Evolutionary conservation across 2,329 filamentous ascomycete species (phyloP).

Genomic region (Colletotrichum tropicicola): DNA sequence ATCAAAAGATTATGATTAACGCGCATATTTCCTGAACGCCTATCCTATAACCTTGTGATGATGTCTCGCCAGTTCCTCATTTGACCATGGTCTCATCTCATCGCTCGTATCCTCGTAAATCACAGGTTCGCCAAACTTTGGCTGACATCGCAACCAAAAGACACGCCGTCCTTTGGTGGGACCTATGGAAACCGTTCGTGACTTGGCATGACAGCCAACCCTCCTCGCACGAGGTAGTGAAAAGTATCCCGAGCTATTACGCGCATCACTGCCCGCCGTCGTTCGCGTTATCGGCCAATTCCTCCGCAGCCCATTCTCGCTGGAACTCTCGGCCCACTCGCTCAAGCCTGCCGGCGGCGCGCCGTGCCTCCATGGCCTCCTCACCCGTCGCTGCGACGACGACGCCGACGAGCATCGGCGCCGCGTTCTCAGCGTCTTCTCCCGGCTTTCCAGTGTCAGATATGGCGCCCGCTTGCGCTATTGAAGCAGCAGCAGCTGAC

Average conservation of each 20-base stretch:
- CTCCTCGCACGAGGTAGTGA: too few relatives aligned
- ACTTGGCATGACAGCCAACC: too few relatives aligned
- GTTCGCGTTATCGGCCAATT: conserved; percentile 22
- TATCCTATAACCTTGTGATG: conserved; percentile 1
- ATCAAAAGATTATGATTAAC: conserved; percentile 32
- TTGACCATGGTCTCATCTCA: conserved; percentile 6
- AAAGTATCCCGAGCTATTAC: neutral
- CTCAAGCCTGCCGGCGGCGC: conserved; percentile 62
- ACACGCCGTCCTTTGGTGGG: too few relatives aligned
- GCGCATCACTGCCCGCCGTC: neutral
- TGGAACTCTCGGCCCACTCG: conserved; percentile 64
- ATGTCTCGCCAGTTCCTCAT: conserved; percentile 4
- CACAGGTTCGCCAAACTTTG: too few relatives aligned
- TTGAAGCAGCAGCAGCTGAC: neutral
- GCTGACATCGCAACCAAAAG: too few relatives aligned
- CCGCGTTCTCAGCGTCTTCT: conserved; percentile 33
- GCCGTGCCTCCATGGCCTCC: conserved; percentile 59
- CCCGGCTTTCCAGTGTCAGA: conserved; percentile 7
- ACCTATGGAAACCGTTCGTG: too few relatives aligned
- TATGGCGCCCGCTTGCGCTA: neutral
- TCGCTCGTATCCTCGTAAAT: conserved; percentile 20
- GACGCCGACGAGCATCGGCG: conserved; percentile 63
- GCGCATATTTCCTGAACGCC: conserved; percentile 20
- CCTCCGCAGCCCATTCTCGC: conserved; percentile 56
- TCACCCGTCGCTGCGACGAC: conserved; percentile 61